A percentile compares a stretch with the other conserved stretches of the same genome.
phyloP scores from a whole-genome alignment of 306 rosid genomes.

The Biancaea sappan region DNA sequence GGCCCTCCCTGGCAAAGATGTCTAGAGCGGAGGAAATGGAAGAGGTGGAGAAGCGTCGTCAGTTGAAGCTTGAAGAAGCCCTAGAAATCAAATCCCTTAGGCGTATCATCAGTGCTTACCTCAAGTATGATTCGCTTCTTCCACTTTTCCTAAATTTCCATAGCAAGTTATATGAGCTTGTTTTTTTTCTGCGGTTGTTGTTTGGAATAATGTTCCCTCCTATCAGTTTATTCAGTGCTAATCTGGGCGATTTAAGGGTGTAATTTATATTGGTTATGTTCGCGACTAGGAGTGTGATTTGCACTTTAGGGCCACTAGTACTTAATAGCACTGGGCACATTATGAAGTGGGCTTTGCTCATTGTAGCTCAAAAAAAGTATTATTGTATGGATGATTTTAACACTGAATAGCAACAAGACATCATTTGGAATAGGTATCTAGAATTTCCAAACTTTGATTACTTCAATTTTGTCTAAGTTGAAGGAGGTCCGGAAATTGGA shows the following conservation, averaged over 20 bases:
- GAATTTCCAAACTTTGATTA: background rate
- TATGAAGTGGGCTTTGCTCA: background rate
- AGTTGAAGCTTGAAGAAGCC: conserved; percentile 79
- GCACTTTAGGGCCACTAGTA: background rate
- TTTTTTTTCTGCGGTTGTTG: too few relatives aligned
- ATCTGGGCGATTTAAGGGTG: background rate
- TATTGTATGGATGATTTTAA: background rate
- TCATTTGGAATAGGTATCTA: background rate
- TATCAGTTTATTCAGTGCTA: background rate
- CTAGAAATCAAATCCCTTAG: conserved; percentile 86
- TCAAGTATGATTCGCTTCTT: conserved; percentile 57
- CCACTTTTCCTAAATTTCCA: background rate
- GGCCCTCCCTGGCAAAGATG: background rate
- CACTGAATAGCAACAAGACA: background rate
- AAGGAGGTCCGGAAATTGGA: background rate
- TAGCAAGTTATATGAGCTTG: background rate
- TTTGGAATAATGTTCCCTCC: background rate
- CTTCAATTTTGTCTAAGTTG: background rate
- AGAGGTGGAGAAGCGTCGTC: conserved; percentile 65
- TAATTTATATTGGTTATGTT: background rate
- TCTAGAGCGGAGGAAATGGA: conserved; percentile 6
- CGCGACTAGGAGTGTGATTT: background rate
- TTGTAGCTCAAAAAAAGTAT: background rate
- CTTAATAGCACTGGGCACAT: background rate
- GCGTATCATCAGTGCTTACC: conserved; percentile 89